These are phyloP conservation scores for Diaporthe nobilis DNA, from an alignment of 2,329 filamentous ascomycete genomes.

Conservation along the genomic window DNA sequence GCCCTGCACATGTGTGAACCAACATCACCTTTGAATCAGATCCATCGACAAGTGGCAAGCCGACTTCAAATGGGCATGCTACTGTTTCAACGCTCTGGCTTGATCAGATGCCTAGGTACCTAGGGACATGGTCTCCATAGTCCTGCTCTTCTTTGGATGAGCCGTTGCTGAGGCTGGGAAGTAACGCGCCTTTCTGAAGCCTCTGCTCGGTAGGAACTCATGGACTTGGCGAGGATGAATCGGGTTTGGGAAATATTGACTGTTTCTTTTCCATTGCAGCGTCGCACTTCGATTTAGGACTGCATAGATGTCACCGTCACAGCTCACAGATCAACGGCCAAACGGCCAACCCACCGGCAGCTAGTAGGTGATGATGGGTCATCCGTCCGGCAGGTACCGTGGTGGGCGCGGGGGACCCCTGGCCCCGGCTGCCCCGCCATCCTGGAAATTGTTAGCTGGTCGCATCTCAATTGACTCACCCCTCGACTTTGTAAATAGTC, in stretches of 20 bases:
- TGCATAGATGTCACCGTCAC: neutral
- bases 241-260: neutral
- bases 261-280: neutral
- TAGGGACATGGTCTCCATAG: neutral
- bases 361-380: neutral
- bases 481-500: neutral
- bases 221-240: neutral
- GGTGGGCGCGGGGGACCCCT: slow-evolving; percentile 12
- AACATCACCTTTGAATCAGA: neutral
- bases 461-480: slow-evolving; percentile 30
- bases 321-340: neutral
- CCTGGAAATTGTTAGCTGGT: slow-evolving; percentile 32
- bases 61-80: neutral
- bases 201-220: neutral
- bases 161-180: neutral
- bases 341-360: neutral
- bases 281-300: neutral
- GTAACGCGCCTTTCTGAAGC: neutral
- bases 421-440: slow-evolving; percentile 18
- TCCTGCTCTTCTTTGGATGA: neutral
- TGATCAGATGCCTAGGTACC: neutral
- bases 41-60: neutral
- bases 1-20: neutral
- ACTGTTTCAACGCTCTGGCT: neutral
- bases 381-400: neutral